Evolutionary conservation across 2,329 filamentous ascomycete genomes (phyloP).

Genomic region (Chaetothyriales sp.): DNA sequence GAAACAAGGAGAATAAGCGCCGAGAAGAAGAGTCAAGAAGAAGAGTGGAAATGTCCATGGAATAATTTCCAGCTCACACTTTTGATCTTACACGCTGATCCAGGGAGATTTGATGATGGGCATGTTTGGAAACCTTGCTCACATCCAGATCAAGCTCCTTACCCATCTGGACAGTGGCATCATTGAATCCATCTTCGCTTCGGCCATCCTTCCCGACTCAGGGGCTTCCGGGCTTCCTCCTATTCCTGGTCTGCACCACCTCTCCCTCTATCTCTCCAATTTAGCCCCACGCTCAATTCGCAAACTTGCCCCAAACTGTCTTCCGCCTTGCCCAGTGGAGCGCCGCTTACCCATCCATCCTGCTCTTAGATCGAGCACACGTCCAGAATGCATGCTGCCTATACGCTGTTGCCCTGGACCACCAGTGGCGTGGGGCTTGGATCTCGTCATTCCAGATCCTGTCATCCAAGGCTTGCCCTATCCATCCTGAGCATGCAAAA

Average conservation of each 20-base stretch:
- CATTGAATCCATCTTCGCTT: background rate
- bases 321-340: background rate
- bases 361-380: background rate
- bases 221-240: no score
- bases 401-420: background rate
- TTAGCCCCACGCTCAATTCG: background rate
- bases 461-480: background rate
- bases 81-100: no score
- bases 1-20: no score
- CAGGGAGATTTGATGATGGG: no score
- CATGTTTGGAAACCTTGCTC: background rate
- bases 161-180: background rate
- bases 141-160: background rate
- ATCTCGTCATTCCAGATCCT: background rate
- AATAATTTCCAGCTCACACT: no score
- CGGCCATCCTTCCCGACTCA: background rate
- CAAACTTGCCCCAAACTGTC: background rate
- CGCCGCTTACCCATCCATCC: background rate
- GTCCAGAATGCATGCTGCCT: background rate
- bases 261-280: background rate
- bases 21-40: no score
- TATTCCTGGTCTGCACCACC: no score
- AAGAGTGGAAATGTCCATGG: no score
- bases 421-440: background rate
- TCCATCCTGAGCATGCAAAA: background rate